Evolutionary conservation across 2,329 filamentous ascomycete genomes (phyloP).

Genomic region (Remersonia thermophila): DNA sequence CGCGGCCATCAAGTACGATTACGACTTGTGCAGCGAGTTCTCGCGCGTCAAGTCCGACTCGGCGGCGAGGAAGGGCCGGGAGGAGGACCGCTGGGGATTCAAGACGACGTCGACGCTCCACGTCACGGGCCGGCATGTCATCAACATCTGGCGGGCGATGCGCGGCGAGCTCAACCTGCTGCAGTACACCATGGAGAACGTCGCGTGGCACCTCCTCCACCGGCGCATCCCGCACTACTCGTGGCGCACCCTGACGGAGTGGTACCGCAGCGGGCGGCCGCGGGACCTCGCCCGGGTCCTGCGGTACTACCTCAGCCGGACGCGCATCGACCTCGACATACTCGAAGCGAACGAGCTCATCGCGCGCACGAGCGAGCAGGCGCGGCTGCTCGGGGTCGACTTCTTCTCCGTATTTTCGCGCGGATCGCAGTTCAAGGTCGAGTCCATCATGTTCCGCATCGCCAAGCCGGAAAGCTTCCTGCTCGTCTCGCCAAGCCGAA

Average conservation of each 20-base stretch:
- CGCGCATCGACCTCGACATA: slow-evolving; percentile 78
- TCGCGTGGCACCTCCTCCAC: slow-evolving; percentile 82
- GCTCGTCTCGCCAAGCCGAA: slow-evolving; percentile 75
- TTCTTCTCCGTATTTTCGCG: slow-evolving; percentile 94
- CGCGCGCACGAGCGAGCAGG: slow-evolving; percentile 83
- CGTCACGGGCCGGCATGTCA: slow-evolving; percentile 88
- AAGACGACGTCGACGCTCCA: slow-evolving; percentile 84
- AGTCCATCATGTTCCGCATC: slow-evolving; percentile 97
- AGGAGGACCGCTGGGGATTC: slow-evolving; percentile 84
- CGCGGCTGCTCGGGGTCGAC: slow-evolving; percentile 81
- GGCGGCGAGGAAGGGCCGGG: slow-evolving; percentile 73
- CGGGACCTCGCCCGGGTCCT: slow-evolving; percentile 63
- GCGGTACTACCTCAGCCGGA: slow-evolving; percentile 63
- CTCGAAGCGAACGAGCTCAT: slow-evolving; percentile 83
- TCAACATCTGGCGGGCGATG: slow-evolving; percentile 97
- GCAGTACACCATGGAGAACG: slow-evolving; percentile 94
- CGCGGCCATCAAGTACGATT: slow-evolving; percentile 74
- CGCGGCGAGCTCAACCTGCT: slow-evolving; percentile 79
- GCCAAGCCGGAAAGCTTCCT: slow-evolving; percentile 94
- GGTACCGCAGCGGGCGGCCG: slow-evolving; percentile 61
- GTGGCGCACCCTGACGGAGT: slow-evolving; percentile 64
- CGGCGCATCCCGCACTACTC: slow-evolving; percentile 79
- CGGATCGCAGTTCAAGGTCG: slow-evolving; percentile 96
- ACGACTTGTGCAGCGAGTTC: slow-evolving; percentile 81
- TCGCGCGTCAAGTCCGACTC: slow-evolving; percentile 78